phyloP scores from a whole-genome alignment of 2,329 filamentous ascomycete species.

The Madurella fahalii region DNA sequence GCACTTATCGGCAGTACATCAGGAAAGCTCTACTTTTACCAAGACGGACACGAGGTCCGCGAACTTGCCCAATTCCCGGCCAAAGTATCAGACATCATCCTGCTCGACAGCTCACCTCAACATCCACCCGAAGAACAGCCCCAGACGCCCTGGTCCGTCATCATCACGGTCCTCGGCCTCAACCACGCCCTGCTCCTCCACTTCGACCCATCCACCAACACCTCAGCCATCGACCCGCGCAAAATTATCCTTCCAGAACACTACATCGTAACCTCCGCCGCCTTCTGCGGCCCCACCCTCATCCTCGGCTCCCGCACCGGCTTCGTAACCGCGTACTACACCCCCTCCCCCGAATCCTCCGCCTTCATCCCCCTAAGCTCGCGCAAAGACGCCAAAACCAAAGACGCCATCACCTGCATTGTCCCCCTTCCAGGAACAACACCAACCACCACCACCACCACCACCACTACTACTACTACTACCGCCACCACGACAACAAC shows the following conservation, averaged over 20 bases:
- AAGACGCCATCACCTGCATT: conserved; percentile 68
- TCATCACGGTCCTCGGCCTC: conserved; percentile 46
- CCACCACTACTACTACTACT: no score
- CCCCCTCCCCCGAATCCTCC: conserved; percentile 4
- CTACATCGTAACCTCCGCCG: conserved; percentile 48
- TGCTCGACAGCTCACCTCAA: conserved; percentile 28
- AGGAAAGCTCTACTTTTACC: conserved; percentile 46
- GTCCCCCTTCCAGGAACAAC: conserved; percentile 38
- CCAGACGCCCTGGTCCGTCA: conserved; percentile 26
- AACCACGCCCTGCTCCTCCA: conserved; percentile 42
- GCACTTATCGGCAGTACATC: conserved; percentile 47
- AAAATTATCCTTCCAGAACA: conserved; percentile 40
- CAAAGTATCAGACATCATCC: conserved; percentile 50
- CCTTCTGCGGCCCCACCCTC: conserved; percentile 38
- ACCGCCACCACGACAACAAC: not conserved
- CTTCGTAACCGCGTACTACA: conserved; percentile 38
- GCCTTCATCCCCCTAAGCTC: conserved; percentile 30
- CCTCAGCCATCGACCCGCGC: conserved; percentile 27
- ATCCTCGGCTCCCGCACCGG: conserved; percentile 54
- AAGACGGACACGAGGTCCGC: conserved; percentile 28
- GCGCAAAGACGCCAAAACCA: conserved; percentile 39
- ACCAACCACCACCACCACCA: no score
- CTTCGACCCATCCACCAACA: conserved; percentile 31
- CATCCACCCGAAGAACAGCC: not conserved
- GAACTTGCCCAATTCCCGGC: conserved; percentile 39